Evolutionary conservation across 768 basidiomycete species (phyloP).

Genomic region (Hydnomerulius pinastri): DNA sequence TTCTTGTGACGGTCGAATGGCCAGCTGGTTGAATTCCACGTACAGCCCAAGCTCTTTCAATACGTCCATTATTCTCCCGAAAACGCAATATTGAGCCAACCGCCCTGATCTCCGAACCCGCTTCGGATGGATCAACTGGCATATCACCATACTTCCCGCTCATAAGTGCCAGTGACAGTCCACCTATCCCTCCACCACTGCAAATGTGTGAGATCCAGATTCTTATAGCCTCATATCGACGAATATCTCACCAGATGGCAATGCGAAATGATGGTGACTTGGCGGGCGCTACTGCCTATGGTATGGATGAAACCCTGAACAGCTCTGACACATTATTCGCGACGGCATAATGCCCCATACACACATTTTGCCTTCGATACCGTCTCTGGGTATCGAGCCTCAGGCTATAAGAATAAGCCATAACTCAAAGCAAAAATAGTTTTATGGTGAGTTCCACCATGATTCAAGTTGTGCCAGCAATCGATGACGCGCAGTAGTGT

Average conservation of each 20-base stretch:
- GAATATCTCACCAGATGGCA: slow-evolving; percentile 17
- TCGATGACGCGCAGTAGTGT: too few species aligned
- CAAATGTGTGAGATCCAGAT: neutral
- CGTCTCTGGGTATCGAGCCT: too few species aligned
- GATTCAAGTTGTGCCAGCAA: too few species aligned
- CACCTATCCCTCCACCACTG: slow-evolving; percentile 43
- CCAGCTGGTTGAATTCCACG: slow-evolving; percentile 29
- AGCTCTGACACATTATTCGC: too few species aligned
- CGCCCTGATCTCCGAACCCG: slow-evolving; percentile 39
- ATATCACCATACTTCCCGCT: slow-evolving; percentile 26
- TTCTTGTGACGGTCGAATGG: slow-evolving; percentile 16
- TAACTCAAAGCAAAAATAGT: too few species aligned
- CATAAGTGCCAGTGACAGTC: slow-evolving; percentile 34
- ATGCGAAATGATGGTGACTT: slow-evolving; percentile 8
- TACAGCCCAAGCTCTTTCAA: slow-evolving; percentile 41
- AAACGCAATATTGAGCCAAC: slow-evolving; percentile 50
- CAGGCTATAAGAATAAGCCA: too few species aligned
- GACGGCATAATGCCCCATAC: too few species aligned
- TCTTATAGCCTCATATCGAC: neutral
- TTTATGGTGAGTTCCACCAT: too few species aligned
- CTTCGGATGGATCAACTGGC: slow-evolving; percentile 45
- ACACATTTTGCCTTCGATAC: too few species aligned
- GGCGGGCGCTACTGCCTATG: too few species aligned
- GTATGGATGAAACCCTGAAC: too few species aligned
- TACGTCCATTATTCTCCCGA: slow-evolving; percentile 46